Evolutionary conservation across 1,139 yeast genomes (phyloP).

Genomic region (Yamadazyma oceani): DNA sequence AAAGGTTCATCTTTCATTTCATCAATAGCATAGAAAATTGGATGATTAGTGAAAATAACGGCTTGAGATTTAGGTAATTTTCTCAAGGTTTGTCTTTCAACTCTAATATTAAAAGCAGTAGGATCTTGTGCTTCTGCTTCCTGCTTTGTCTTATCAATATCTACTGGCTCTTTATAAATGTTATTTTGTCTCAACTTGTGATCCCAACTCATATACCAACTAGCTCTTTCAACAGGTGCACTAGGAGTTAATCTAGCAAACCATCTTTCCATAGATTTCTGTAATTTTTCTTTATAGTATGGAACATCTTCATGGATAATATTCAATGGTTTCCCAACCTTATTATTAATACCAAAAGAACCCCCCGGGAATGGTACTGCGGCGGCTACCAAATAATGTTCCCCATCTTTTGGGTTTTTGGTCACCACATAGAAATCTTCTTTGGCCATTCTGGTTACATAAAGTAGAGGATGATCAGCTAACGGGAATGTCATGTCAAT

Average conservation of each 20-base stretch:
- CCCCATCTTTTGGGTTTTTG: conserved; percentile 53
- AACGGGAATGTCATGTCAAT: conserved; percentile 61
- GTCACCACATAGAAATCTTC: conserved; percentile 69
- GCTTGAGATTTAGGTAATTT: conserved; percentile 49
- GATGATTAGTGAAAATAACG: conserved; percentile 63
- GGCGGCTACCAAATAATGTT: conserved; percentile 67
- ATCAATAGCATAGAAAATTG: conserved; percentile 65
- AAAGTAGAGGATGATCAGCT: conserved; percentile 61
- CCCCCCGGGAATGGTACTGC: conserved; percentile 84
- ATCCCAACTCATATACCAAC: conserved; percentile 77
- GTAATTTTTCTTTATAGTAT: conserved; percentile 63
- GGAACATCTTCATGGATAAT: conserved; percentile 72
- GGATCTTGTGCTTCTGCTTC: conserved; percentile 31
- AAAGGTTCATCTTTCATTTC: conserved; percentile 79
- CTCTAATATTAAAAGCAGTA: conserved; percentile 53
- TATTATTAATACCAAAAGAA: conserved; percentile 58
- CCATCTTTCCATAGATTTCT: conserved; percentile 75
- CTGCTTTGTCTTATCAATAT: conserved; percentile 32
- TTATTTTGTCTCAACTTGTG: conserved; percentile 57
- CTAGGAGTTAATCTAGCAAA: conserved; percentile 58
- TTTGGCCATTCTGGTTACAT: conserved; percentile 68
- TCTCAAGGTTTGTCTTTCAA: conserved; percentile 55
- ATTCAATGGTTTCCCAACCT: conserved; percentile 62
- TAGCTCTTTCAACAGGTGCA: conserved; percentile 70
- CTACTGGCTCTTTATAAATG: conserved; percentile 48